A percentile compares a stretch with the other conserved stretches of the same genome.
Conservation (phyloP, 106 monocot species). For the Xerophyta viscosa region DNA sequence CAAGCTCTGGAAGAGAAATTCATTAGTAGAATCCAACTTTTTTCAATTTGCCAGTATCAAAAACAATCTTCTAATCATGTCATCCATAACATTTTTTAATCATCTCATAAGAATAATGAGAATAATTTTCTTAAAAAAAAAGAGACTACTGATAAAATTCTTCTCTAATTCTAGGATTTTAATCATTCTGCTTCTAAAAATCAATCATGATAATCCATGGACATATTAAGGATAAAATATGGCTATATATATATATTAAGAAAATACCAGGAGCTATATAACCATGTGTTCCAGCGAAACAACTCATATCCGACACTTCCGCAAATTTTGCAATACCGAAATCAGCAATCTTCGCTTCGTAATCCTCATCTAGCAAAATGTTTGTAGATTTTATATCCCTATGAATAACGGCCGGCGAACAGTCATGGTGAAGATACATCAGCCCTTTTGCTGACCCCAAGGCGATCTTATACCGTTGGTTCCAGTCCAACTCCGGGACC, state of each 20-base stretch:
- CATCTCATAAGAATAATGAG: background rate
- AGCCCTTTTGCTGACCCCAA: conserved; percentile 72
- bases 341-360: conserved; percentile 76
- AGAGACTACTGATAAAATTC: background rate
- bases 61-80: too few relatives aligned
- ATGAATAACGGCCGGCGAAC: conserved; percentile 63
- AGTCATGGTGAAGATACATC: conserved; percentile 89
- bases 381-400: conserved; percentile 78
- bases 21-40: too few relatives aligned
- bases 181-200: too few relatives aligned
- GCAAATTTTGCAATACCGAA: conserved; percentile 68
- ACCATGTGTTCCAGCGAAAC: conserved; percentile 81
- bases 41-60: too few relatives aligned
- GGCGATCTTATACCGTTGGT: conserved; percentile 57
- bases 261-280: conserved; percentile 82
- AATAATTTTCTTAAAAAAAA: background rate
- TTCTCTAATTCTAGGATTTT: background rate
- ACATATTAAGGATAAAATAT: background rate
- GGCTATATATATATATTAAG: too few relatives aligned
- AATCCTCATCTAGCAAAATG: conserved; percentile 68
- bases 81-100: background rate
- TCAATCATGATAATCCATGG: too few relatives aligned
- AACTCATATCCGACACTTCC: conserved; percentile 26
- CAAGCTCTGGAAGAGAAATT: conserved; percentile 48
- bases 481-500: conserved; percentile 48